These are phyloP conservation scores for Trichoderma sp. DNA, from an alignment of 2,329 filamentous ascomycete species.

Conservation along the genomic window DNA sequence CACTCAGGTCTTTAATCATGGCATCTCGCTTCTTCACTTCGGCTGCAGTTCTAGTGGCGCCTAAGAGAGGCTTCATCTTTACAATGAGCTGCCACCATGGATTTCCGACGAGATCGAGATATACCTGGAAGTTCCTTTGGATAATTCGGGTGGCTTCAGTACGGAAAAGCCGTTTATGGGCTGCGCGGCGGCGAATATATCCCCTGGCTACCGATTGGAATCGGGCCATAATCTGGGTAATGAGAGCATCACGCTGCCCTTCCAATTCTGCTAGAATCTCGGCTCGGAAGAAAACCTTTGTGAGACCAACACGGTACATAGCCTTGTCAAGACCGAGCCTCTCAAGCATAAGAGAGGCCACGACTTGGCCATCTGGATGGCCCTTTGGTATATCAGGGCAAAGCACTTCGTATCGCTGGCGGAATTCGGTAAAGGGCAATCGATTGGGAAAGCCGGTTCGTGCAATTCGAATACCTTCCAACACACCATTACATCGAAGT, in stretches of 20 bases:
- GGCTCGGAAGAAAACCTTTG: slow-evolving; percentile 97
- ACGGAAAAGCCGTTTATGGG: slow-evolving; percentile 90
- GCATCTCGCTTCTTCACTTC: slow-evolving; percentile 96
- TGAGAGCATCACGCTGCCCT: slow-evolving; percentile 89
- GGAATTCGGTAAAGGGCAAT: slow-evolving; percentile 88
- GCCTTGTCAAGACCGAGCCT: slow-evolving; percentile 82
- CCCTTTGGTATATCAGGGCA: slow-evolving; percentile 86
- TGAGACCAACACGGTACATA: slow-evolving; percentile 89
- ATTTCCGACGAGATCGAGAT: slow-evolving; percentile 84
- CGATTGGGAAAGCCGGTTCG: slow-evolving; percentile 96
- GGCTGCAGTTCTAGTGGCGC: slow-evolving; percentile 84
- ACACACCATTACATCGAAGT: slow-evolving; percentile 95
- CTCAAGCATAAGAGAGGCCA: slow-evolving; percentile 82
- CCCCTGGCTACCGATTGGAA: slow-evolving; percentile 94
- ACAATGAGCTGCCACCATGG: slow-evolving; percentile 98
- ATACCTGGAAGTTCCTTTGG: slow-evolving; percentile 90
- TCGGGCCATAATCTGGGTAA: slow-evolving; percentile 87
- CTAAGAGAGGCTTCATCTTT: slow-evolving; percentile 92
- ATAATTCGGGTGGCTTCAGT: slow-evolving; percentile 94
- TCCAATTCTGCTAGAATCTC: slow-evolving; percentile 95
- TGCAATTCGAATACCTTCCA: slow-evolving; percentile 98
- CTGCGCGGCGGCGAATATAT: slow-evolving; percentile 82
- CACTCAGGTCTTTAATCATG: slow-evolving; percentile 83
- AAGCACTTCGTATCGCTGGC: slow-evolving; percentile 92
- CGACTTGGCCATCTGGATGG: slow-evolving; percentile 86